Evolutionary conservation across 2,329 filamentous ascomycete species (phyloP).

Genomic region (Pseudogymnoascus sp.): DNA sequence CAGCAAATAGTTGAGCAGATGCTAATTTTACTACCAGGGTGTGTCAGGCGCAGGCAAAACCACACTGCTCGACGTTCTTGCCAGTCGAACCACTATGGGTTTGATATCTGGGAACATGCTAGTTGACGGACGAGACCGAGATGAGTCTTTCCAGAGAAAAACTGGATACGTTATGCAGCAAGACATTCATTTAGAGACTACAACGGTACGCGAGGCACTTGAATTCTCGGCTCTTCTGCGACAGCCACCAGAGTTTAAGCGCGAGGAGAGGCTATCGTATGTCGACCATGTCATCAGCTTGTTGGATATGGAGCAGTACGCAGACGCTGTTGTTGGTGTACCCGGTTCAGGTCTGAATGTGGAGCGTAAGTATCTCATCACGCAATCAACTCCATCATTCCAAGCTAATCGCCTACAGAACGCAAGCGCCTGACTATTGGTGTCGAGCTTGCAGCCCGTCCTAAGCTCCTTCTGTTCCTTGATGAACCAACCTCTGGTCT

Average conservation of each 20-base stretch:
- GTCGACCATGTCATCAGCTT: conserved; percentile 66
- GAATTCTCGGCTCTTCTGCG: conserved; percentile 83
- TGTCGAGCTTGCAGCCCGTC: conserved; percentile 48
- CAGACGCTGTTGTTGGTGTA: conserved; percentile 56
- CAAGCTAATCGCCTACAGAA: conserved; percentile 24
- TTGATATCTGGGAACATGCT: conserved; percentile 78
- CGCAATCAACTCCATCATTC: background rate
- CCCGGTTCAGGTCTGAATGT: conserved; percentile 54
- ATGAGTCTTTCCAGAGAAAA: conserved; percentile 71
- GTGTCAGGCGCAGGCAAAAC: conserved; percentile 71
- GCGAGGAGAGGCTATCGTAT: conserved; percentile 70
- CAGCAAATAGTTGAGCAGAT: background rate
- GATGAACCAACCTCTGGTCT: conserved; percentile 55
- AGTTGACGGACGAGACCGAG: conserved; percentile 56
- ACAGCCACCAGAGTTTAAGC: conserved; percentile 64
- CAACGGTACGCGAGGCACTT: conserved; percentile 81
- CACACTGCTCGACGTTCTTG: conserved; percentile 75
- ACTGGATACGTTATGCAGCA: conserved; percentile 81
- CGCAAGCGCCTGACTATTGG: conserved; percentile 55
- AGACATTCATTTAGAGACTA: conserved; percentile 75
- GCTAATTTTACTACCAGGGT: conserved; percentile 12
- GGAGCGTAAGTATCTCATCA: conserved; percentile 32
- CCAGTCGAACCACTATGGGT: conserved; percentile 79
- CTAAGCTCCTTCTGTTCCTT: conserved; percentile 51
- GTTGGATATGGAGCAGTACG: conserved; percentile 59